Conservation (phyloP, 441 rosid species). For the Pelargonium fulgidum region DNA sequence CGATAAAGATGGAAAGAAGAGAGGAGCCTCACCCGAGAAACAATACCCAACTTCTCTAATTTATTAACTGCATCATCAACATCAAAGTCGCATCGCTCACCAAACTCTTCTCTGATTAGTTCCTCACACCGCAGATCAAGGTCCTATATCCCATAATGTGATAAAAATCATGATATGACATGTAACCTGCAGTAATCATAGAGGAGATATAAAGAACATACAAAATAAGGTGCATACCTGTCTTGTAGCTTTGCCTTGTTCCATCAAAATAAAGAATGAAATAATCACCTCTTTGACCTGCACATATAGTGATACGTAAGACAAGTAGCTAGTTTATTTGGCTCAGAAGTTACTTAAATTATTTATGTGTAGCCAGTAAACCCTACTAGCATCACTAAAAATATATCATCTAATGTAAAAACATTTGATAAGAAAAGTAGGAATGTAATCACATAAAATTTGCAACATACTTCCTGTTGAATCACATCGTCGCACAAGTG, state of each 20-base stretch:
- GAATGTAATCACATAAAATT: no score
- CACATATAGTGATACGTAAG: slow-evolving; percentile 8
- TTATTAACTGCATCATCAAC: slow-evolving; percentile 92
- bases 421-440: not conserved
- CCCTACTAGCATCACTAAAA: not conserved
- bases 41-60: slow-evolving; percentile 78
- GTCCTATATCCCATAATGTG: slow-evolving; percentile 39
- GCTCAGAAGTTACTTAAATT: not conserved
- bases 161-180: not conserved
- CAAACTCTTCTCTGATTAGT: slow-evolving; percentile 72
- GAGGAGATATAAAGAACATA: not conserved
- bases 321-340: not conserved
- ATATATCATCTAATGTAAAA: no score
- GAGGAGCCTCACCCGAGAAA: slow-evolving; percentile 41
- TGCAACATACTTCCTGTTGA: slow-evolving; percentile 56
- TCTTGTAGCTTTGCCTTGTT: slow-evolving; percentile 56
- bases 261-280: slow-evolving; percentile 80
- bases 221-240: slow-evolving; percentile 30
- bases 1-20: slow-evolving; percentile 2
- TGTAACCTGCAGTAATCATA: not conserved
- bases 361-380: not conserved
- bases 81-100: slow-evolving; percentile 76
- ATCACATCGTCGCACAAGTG: slow-evolving; percentile 80
- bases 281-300: slow-evolving; percentile 95
- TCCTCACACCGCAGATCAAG: slow-evolving; percentile 82